A percentile compares a stretch with the other conserved stretches of the same genome.
Evolutionary conservation across 306 rosid species (phyloP).

Genomic region (Rosa chinensis): DNA sequence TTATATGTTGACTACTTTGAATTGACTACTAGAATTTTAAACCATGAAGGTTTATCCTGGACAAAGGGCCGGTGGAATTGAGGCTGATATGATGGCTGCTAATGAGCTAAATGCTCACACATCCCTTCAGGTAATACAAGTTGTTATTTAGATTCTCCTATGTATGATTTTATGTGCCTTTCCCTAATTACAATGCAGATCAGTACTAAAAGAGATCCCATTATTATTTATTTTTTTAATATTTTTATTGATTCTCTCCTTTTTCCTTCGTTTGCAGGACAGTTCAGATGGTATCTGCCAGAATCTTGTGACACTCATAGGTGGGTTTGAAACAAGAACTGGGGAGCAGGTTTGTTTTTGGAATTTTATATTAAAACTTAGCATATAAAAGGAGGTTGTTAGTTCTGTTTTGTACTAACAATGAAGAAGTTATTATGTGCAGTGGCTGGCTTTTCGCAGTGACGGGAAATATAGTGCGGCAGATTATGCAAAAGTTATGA

Average conservation of each 20-base stretch:
- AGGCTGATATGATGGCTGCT: slow-evolving; percentile 95
- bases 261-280: slow-evolving; percentile 43
- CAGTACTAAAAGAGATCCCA: slow-evolving; percentile 9
- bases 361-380: slow-evolving; percentile 18
- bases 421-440: slow-evolving; percentile 29
- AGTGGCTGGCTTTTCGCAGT: slow-evolving; percentile 99
- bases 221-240: not conserved
- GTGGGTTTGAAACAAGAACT: slow-evolving; percentile 88
- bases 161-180: not conserved
- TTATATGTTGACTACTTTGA: not conserved
- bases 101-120: slow-evolving; percentile 86
- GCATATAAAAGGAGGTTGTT: slow-evolving; percentile 1
- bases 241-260: not conserved
- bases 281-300: slow-evolving; percentile 54
- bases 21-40: slow-evolving; percentile 16
- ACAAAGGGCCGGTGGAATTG: slow-evolving; percentile 72
- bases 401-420: slow-evolving; percentile 14
- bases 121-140: slow-evolving; percentile 70
- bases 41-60: slow-evolving; percentile 86
- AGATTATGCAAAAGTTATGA: slow-evolving; percentile 72
- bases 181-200: not conserved
- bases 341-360: slow-evolving; percentile 82
- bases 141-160: slow-evolving; percentile 10
- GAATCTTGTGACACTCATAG: slow-evolving; percentile 67
- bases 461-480: slow-evolving; percentile 84